Conservation (phyloP, 1,284 basidiomycete species). For the Trichosporon coremiiforme region DNA sequence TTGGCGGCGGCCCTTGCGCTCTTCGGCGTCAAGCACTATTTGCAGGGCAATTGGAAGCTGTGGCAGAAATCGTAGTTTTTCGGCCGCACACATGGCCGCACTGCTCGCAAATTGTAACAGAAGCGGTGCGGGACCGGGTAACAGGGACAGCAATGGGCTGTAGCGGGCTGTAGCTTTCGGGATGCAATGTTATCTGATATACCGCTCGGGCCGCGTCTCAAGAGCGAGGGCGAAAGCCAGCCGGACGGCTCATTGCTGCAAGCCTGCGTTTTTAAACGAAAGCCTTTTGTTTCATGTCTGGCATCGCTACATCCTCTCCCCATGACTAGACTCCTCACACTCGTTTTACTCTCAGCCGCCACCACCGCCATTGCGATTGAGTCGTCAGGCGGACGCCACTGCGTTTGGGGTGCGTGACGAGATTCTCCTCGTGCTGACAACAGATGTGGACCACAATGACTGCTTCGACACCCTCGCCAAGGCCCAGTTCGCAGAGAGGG, state of each 20-base stretch:
- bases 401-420: neutral
- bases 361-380: neutral
- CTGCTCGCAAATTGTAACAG: neutral
- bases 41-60: constrained; percentile 45
- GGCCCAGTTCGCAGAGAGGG: constrained; percentile 1
- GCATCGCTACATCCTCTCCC: constrained; percentile 1
- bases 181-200: constrained; percentile 16
- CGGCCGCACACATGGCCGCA: constrained; percentile 1
- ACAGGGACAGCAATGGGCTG: no score
- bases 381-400: neutral
- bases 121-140: neutral
- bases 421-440: neutral
- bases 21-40: constrained; percentile 50
- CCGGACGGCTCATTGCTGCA: neutral
- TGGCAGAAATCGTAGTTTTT: constrained; percentile 26
- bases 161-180: neutral
- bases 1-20: constrained; percentile 45
- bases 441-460: constrained; percentile 3
- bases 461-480: neutral
- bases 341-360: constrained; percentile 3
- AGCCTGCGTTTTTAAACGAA: neutral
- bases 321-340: constrained; percentile 3
- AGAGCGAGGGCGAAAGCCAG: neutral
- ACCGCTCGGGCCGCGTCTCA: neutral
- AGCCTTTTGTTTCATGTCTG: neutral